Evolutionary conservation across 495 filamentous ascomycete genomes (phyloP).

Genomic region (Penicillium coprophilum): DNA sequence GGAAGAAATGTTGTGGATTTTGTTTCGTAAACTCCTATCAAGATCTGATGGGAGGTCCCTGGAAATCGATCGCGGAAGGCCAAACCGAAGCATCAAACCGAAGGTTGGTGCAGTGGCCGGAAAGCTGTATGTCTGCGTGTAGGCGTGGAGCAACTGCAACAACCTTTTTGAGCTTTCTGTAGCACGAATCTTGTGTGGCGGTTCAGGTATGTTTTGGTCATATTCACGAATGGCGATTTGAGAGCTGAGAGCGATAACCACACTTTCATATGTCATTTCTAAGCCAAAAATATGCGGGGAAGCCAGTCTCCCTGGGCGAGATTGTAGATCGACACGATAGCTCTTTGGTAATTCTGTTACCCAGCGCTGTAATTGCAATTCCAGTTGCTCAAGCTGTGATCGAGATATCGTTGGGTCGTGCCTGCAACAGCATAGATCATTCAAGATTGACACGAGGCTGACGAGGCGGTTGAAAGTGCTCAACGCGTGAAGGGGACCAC

Average conservation of each 20-base stretch:
- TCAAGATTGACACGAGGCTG: slow-evolving; percentile 46
- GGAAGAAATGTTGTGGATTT: slow-evolving; percentile 32
- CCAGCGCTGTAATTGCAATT: slow-evolving; percentile 42
- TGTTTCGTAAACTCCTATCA: slow-evolving; percentile 32
- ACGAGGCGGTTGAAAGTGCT: slow-evolving; percentile 61
- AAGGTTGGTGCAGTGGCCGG: slow-evolving; percentile 39
- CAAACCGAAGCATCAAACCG: slow-evolving; percentile 35
- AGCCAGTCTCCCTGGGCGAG: slow-evolving; percentile 22
- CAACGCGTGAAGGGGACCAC: slow-evolving; percentile 54
- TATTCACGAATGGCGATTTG: slow-evolving; percentile 32
- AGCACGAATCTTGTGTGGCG: slow-evolving; percentile 27
- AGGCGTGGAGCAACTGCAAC: slow-evolving; percentile 34
- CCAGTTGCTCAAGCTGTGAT: slow-evolving; percentile 36
- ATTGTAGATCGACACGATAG: slow-evolving; percentile 38
- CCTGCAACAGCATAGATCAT: slow-evolving; percentile 37
- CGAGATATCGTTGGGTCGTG: slow-evolving; percentile 28
- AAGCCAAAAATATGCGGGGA: slow-evolving; percentile 44
- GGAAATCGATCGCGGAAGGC: slow-evolving; percentile 18
- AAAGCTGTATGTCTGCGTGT: slow-evolving; percentile 42
- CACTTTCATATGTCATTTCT: slow-evolving; percentile 42
- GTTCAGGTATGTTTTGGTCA: slow-evolving; percentile 26
- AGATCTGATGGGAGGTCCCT: slow-evolving; percentile 23
- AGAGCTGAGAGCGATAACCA: slow-evolving; percentile 29
- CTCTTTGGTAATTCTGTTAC: slow-evolving; percentile 33
- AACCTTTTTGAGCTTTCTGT: slow-evolving; percentile 37